Base-by-base conservation (phyloP, 108 stramenopile species). In the Craspedostauros australis region DNA sequence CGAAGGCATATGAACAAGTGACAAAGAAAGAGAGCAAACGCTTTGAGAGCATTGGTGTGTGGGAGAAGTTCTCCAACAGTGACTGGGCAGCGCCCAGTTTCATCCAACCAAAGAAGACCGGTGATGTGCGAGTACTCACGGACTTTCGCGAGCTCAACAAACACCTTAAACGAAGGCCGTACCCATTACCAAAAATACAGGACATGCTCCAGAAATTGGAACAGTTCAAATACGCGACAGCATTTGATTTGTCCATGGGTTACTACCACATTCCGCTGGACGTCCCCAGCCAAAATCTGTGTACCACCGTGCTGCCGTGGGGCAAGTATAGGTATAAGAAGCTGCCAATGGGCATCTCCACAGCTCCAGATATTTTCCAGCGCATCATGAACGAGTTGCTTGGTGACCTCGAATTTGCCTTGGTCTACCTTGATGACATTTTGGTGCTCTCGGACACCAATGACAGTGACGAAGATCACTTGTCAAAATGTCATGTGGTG, bases 171-270 rank as follows among this genome's bases (percentile, higher is more conserved):
- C 45, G 66, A 4, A 71, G 55, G 51, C 66, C 68, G 0, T 75
- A 54, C 39, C 73, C 73, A 46, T 5, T 75, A 14, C 78, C 73
- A 11, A 57, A 66, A 42, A 78, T 78, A 31, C 23, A 34, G 14
- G 67, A 69, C 5, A 23, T 66, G 8, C 45, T 75, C 25, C 31
- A 50, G 44, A 53, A 68, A 47, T 15, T 68, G 2, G 45, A 55
- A 53, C 59, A 59, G 5, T 80, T 70, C 38, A 60, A 29, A 9
- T 80, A 51, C 57, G 70, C 60, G 11, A 72, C 73, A 12, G 25
- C 60, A 21, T 14, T 80, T 5, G 78, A 80, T 56, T 31, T 80
- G 0, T 62, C 39, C 29, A 73, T 79, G 72, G 68, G 72, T n/a
- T 73, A 68, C 33, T 74, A 70, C 36, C 43, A 40, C 18, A 46